Evolutionary conservation across 352 stramenopile species (phyloP).

Genomic region (Phytophthora fragariae): DNA sequence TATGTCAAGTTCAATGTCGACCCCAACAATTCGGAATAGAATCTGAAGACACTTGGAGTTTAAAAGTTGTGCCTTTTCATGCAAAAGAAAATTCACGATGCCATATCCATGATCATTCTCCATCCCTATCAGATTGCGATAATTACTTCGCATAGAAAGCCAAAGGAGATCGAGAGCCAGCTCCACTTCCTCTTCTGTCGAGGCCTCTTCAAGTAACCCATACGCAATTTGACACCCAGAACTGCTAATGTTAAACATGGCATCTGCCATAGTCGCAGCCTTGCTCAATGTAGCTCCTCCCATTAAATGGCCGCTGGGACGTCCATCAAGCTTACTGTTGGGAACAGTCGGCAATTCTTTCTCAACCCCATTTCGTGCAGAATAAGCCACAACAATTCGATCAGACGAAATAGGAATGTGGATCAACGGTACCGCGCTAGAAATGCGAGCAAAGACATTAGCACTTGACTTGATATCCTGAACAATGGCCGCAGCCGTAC

Average conservation of each 20-base stretch:
- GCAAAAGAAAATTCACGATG: conserved; percentile 72
- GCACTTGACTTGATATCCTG: conserved; percentile 71
- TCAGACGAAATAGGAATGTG: conserved; percentile 60
- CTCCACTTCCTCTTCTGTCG: conserved; percentile 51
- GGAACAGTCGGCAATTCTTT: conserved; percentile 56
- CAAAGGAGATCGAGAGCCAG: conserved; percentile 52
- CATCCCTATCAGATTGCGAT: conserved; percentile 62
- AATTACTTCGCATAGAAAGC: conserved; percentile 42
- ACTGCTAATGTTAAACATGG: conserved; percentile 51
- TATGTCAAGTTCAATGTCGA: conserved; percentile 44
- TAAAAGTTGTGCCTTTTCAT: conserved; percentile 63
- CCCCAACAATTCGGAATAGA: conserved; percentile 65
- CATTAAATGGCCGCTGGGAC: conserved; percentile 64
- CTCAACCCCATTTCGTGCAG: conserved; percentile 43
- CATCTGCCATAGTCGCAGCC: conserved; percentile 44
- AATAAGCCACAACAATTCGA: conserved; percentile 62
- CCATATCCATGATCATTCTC: conserved; percentile 79
- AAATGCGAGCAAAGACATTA: conserved; percentile 63
- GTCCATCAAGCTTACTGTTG: conserved; percentile 59
- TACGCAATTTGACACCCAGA: conserved; percentile 68
- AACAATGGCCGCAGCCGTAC: conserved; percentile 69
- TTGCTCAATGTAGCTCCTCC: conserved; percentile 44
- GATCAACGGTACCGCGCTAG: conserved; percentile 57
- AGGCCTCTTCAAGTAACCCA: conserved; percentile 56
- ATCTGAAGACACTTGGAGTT: conserved; percentile 40